Base-by-base conservation (phyloP, 495 filamentous ascomycete species). In the Podospora pseudoanserina region DNA sequence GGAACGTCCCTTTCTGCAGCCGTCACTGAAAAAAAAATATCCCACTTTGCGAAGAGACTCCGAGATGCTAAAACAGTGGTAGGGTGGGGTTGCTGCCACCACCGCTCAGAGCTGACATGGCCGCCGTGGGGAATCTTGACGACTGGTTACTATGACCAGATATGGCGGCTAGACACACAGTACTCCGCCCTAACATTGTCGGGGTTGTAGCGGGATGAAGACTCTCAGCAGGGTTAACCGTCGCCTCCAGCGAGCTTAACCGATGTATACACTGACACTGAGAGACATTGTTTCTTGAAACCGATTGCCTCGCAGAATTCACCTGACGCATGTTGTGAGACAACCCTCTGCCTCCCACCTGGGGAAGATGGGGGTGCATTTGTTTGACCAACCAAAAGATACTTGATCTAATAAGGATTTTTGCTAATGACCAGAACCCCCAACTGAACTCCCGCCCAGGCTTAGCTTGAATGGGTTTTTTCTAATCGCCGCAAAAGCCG, bases 401-500 rank as follows among this genome's bases (percentile, higher is more conserved):
- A 53, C 32, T 7, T 44, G 26, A 53, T 66, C 20, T 70, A 53
- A 58, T 55, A 59, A 65, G 20, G 44, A 32, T 15, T 59, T 66
- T 66, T 63, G 68, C 20, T 63, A 66, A 70, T 63, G 63, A 70
- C 4, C 23, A 60, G 32, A 62, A 65, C 28, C 60, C 68, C 68
- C 60, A 53, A 70, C 39, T 49, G 39, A 67, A 53, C 53, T 66
- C 64, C 49, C 68, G 44, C 55, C 3, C 6, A 58, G n/a, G 55
- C 18, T 44, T n/a, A 2, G 16, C 39, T 6, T 18, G 39, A n/a
- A 59, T 16, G 68, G 44, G 39, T 23, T 26, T 19, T 20, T 58
- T 58, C 55, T 19, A 58, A 58, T 15, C 39, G 3, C 60, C 54
- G 54, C 58, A 27, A 64, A 64, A 70, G 65, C 68, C 68, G 68